phyloP scores from a whole-genome alignment of 2,329 filamentous ascomycete genomes.

The Blastomyces percursus region DNA sequence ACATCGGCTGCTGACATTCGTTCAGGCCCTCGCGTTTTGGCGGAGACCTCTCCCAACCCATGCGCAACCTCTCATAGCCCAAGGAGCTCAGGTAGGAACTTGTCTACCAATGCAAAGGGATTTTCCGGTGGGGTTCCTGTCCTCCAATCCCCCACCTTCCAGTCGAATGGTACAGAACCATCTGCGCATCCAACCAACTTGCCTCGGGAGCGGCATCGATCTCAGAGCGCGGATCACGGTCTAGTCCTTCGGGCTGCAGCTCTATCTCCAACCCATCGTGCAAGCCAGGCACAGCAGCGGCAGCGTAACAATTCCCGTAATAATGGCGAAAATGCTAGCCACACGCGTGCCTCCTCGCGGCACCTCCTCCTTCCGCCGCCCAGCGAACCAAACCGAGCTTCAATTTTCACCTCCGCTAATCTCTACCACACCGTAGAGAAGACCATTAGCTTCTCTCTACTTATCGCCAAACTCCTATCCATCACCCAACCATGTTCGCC shows the following conservation, averaged over 20 bases:
- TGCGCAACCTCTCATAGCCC: slow-evolving; percentile 15
- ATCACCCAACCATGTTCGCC: slow-evolving; percentile 61
- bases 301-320: slow-evolving; percentile 13
- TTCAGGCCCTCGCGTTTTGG: slow-evolving; percentile 27
- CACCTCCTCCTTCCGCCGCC: slow-evolving; percentile 36
- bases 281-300: slow-evolving; percentile 11
- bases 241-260: slow-evolving; percentile 10
- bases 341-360: slow-evolving; percentile 8
- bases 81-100: slow-evolving; percentile 15
- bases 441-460: slow-evolving; percentile 48
- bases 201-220: not conserved
- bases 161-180: not conserved
- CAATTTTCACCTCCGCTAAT: slow-evolving; percentile 16
- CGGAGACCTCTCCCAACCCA: slow-evolving; percentile 26
- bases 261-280: slow-evolving; percentile 23
- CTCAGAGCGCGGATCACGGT: slow-evolving; percentile 3
- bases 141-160: slow-evolving; percentile 5
- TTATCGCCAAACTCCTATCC: slow-evolving; percentile 57
- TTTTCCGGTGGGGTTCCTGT: not conserved
- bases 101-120: not conserved
- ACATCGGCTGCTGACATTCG: slow-evolving; percentile 23
- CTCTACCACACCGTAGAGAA: slow-evolving; percentile 22
- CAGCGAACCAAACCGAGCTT: slow-evolving; percentile 23
- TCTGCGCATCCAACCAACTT: not conserved
- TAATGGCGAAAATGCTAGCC: slow-evolving; percentile 4